A percentile compares a stretch with the other conserved stretches of the same genome.
Conservation (phyloP, 768 basidiomycete species). For the Lactarius sanguifluus region DNA sequence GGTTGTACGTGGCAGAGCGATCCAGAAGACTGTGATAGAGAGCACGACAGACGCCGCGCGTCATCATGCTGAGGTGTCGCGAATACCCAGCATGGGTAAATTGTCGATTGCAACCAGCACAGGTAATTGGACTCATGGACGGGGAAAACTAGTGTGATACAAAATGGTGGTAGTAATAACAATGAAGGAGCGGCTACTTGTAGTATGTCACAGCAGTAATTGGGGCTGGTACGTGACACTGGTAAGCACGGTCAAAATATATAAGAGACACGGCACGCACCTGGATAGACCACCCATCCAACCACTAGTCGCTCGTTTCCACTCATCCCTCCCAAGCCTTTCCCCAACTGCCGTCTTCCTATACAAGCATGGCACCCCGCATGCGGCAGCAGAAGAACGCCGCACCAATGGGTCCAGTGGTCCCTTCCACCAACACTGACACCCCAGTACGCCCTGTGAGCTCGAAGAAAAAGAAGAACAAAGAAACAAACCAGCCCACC, state of each 20-base stretch:
- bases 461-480: no score
- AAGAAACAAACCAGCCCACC: neutral
- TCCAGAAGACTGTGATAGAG: neutral
- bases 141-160: neutral
- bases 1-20: accelerated
- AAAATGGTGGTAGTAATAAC: neutral
- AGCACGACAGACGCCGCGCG: neutral
- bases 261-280: no score
- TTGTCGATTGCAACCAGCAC: neutral
- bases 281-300: no score
- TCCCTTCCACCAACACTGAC: neutral
- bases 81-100: neutral
- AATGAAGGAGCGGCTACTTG: neutral
- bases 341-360: no score
- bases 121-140: neutral
- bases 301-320: no score
- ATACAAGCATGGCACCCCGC: neutral
- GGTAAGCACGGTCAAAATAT: no score
- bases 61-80: neutral
- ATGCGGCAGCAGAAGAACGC: neutral
- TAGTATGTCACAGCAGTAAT: no score
- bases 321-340: no score
- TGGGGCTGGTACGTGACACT: no score
- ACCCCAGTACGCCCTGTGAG: neutral
- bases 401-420: neutral